Percentiles rank a stretch among this genome's conserved stretches.
These are phyloP conservation scores for Yamadazyma ubonensis DNA, from an alignment of 805 yeast species.

Conservation along the genomic window DNA sequence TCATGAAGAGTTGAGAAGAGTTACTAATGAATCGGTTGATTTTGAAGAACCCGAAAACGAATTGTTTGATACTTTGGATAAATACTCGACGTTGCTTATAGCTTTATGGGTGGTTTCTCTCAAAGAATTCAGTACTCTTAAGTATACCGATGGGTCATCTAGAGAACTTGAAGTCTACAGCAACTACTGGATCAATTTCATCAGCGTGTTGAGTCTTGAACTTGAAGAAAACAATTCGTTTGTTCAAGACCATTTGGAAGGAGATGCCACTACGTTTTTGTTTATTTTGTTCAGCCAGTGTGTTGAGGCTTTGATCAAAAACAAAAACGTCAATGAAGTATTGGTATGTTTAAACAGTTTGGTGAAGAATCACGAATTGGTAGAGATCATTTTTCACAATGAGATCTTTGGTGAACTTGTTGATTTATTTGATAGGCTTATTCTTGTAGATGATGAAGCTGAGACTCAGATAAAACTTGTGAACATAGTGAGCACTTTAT, in stretches of 20 bases:
- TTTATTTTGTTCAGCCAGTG: constrained; percentile 83
- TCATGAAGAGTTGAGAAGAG: constrained; percentile 10
- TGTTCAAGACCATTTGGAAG: constrained; percentile 48
- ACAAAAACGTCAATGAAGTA: constrained; percentile 49
- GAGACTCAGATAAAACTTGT: constrained; percentile 57
- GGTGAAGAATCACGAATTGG: constrained; percentile 54
- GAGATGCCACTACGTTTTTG: constrained; percentile 62
- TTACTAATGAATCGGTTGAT: constrained; percentile 19
- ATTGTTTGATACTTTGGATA: constrained; percentile 48
- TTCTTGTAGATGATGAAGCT: constrained; percentile 59
- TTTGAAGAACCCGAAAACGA: constrained; percentile 28
- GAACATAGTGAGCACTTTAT: constrained; percentile 31
- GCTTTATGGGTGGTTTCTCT: constrained; percentile 80
- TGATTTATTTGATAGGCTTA: constrained; percentile 71
- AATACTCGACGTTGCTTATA: constrained; percentile 58
- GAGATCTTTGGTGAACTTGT: constrained; percentile 71
- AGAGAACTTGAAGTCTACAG: constrained; percentile 51
- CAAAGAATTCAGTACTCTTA: constrained; percentile 69
- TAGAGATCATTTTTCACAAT: constrained; percentile 61
- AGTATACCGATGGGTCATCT: constrained; percentile 44
- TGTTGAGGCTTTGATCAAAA: constrained; percentile 62
- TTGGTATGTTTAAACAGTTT: constrained; percentile 49
- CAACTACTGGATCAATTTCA: constrained; percentile 71
- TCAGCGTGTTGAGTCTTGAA: constrained; percentile 70
- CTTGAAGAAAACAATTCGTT: constrained; percentile 49